These are phyloP conservation scores for Stramenopiles sp. DNA, from an alignment of 352 stramenopile genomes.

Conservation along the genomic window DNA sequence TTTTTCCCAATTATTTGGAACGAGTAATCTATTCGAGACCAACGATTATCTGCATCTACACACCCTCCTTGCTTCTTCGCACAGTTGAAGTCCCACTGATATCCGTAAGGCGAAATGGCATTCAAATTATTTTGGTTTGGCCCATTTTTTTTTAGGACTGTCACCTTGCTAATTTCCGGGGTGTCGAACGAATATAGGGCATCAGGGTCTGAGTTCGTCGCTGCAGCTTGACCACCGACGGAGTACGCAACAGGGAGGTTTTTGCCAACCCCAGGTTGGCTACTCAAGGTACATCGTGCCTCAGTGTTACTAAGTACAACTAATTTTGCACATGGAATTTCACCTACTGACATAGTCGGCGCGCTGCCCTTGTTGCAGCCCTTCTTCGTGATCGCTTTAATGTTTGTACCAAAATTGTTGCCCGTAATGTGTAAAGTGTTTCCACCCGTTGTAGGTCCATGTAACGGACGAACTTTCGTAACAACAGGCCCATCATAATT, in stretches of 20 bases:
- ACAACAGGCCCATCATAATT: neutral
- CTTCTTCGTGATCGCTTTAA: neutral
- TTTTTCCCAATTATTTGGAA: neutral
- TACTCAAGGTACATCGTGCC: neutral
- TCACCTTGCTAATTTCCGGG: neutral
- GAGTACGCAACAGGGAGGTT: neutral
- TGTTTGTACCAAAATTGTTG: neutral
- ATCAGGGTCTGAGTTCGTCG: neutral
- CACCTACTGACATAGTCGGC: neutral
- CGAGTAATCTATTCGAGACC: neutral
- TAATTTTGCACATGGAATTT: neutral
- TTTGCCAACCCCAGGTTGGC: neutral
- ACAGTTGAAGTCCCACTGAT: neutral
- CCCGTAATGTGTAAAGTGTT: neutral
- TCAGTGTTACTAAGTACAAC: neutral
- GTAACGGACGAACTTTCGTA: neutral
- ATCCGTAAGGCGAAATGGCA: neutral
- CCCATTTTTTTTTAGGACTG: neutral
- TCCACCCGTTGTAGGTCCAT: neutral
- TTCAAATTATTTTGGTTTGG: neutral
- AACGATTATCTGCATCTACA: neutral
- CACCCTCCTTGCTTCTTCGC: neutral
- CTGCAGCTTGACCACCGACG: neutral
- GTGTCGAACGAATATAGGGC: neutral
- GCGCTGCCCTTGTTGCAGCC: neutral